phyloP scores from a whole-genome alignment of 768 basidiomycete genomes.

The Mycena polygramma region DNA sequence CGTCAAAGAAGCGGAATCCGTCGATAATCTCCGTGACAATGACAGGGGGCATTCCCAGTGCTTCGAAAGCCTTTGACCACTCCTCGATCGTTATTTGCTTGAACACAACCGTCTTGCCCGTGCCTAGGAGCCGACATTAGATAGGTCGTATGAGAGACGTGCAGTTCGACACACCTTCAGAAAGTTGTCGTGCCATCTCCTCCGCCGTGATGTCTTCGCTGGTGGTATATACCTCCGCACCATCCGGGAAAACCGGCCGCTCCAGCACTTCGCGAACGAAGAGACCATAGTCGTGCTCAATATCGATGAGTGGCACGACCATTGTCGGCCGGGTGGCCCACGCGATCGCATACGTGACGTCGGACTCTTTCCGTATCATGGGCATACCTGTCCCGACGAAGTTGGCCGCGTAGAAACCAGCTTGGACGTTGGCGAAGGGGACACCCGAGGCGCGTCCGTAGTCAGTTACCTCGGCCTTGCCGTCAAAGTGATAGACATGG shows the following conservation, averaged over 20 bases:
- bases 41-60: neutral
- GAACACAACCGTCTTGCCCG: slow-evolving; percentile 18
- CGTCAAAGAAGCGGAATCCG: slow-evolving; percentile 6
- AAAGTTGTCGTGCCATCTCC: slow-evolving; percentile 13
- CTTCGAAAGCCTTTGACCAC: neutral
- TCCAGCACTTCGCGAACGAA: slow-evolving; percentile 27
- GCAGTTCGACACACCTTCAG: slow-evolving; percentile 2
- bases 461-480: slow-evolving; percentile 22
- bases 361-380: neutral
- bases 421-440: slow-evolving; percentile 34
- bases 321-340: slow-evolving; percentile 5
- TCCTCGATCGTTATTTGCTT: slow-evolving; percentile 19
- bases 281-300: slow-evolving; percentile 27
- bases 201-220: slow-evolving; percentile 14
- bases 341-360: slow-evolving; percentile 9
- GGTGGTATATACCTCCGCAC: slow-evolving; percentile 5
- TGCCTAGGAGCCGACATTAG: neutral
- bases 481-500: slow-evolving; percentile 18
- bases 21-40: neutral
- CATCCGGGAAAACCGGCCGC: slow-evolving; percentile 18
- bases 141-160: too few relatives aligned
- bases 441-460: slow-evolving; percentile 20
- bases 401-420: slow-evolving; percentile 24
- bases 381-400: neutral
- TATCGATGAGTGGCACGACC: slow-evolving; percentile 27